Evolutionary conservation across 306 rosid species (phyloP), one percentile per base, ranked within the genome.

Genomic region (Gleditsia sinensis): DNA sequence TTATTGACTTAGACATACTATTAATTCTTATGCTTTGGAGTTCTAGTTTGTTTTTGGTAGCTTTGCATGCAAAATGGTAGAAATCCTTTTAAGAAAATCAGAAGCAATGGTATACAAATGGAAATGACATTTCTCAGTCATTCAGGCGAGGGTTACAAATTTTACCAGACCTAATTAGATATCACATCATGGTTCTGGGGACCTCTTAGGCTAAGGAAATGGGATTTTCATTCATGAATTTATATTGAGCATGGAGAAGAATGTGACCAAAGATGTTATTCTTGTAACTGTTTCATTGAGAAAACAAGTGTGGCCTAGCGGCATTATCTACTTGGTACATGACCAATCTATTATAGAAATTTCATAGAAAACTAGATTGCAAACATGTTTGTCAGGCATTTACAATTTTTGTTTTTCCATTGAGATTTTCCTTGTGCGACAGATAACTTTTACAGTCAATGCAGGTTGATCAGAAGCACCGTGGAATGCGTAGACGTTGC

Each of bases 401-500:
- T 67, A 32, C 27, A 11, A 17, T 53, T 34, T 24, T 70, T 3
- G 48, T 6, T 65, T 6, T 51, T 36, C 56, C 48, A 45, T 45
- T 69, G 28, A 54, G 56, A n/a, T 55, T 32, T 63, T 50, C 23
- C 42, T 49, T 42, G 49, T 13, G 32, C 71, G 13, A 34, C 42
- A 71, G 16, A 7, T 82, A 68, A 68, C 33, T 60, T 34, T 36
- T 36, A 32, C 20, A 12, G 61, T 80, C 45, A 49, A 39, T 61
- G 78, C 30, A 79, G 91, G 87, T 37, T 56, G 28, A 53, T 24
- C 69, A 67, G 66, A 78, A 68, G 64, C 77, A 71, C 21, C 69
- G 40, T 28, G 86, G 76, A 50, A 30, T 80, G 63, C 90, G 19
- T 69, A 71, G 79, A 81, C 84, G 81, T 32, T 78, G 85, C 76